Percentiles rank a stretch among this genome's conserved stretches.
phyloP scores from a whole-genome alignment of 768 basidiomycete species.

The Amylocystis lapponica region DNA sequence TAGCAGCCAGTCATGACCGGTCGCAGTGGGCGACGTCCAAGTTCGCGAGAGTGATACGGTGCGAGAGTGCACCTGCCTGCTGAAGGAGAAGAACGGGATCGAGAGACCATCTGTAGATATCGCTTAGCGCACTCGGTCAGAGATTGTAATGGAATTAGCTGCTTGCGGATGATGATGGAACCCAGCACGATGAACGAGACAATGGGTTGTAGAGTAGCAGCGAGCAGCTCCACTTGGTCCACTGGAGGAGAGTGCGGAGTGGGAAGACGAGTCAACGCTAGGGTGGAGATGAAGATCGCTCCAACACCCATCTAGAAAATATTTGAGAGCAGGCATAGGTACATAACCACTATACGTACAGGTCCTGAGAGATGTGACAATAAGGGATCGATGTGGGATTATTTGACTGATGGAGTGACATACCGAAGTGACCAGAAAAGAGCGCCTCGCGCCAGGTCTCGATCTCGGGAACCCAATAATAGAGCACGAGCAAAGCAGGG shows the following conservation, averaged over 20 bases:
- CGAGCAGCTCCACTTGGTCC: conserved; percentile 68
- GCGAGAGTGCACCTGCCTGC: conserved; percentile 40
- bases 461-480: conserved; percentile 86
- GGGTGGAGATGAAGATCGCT: conserved; percentile 80
- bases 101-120: conserved; percentile 54
- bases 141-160: background rate
- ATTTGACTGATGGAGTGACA: conserved; percentile 11
- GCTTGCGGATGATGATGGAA: conserved; percentile 78
- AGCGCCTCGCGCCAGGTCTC: conserved; percentile 78
- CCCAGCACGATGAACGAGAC: conserved; percentile 83
- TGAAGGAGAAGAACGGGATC: conserved; percentile 59
- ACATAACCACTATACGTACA: conserved; percentile 29
- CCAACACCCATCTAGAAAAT: conserved; percentile 97
- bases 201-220: conserved; percentile 70
- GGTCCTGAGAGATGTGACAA: conserved; percentile 46
- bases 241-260: conserved; percentile 52
- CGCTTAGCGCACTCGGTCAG: background rate
- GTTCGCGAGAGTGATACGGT: conserved; percentile 42
- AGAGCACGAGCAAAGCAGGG: conserved; percentile 70
- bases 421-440: conserved; percentile 90
- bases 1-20: conserved; percentile 42
- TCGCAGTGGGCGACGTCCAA: conserved; percentile 28
- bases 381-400: background rate
- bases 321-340: background rate
- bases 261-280: conserved; percentile 62